A percentile compares a stretch with the other conserved stretches of the same genome.
phyloP scores from a whole-genome alignment of 345 rosid genomes.

The Arabis hirsuta region DNA sequence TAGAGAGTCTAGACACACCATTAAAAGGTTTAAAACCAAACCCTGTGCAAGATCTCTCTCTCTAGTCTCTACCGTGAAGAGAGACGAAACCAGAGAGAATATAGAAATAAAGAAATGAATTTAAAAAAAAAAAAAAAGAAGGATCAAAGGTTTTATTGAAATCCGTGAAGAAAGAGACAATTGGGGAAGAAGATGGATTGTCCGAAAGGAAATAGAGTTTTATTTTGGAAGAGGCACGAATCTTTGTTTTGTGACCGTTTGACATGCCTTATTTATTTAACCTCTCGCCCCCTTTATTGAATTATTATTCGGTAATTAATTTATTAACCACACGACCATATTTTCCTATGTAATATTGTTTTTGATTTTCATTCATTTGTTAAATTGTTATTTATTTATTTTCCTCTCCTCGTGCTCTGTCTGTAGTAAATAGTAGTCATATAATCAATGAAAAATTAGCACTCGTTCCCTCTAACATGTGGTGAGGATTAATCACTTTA shows the following conservation, averaged over 20 bases:
- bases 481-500: neutral
- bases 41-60: neutral
- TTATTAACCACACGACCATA: slow-evolving; percentile 30
- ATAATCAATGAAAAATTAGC: neutral
- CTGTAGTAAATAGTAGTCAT: neutral
- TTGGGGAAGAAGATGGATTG: slow-evolving; percentile 24
- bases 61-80: neutral
- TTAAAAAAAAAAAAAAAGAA: neutral
- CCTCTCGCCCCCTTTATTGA: slow-evolving; percentile 28
- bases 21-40: neutral
- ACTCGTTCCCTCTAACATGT: neutral
- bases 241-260: slow-evolving; percentile 35
- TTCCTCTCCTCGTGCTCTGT: neutral
- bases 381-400: neutral
- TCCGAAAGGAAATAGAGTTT: slow-evolving; percentile 33
- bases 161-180: slow-evolving; percentile 40
- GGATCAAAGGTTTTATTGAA: slow-evolving; percentile 33
- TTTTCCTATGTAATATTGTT: neutral
- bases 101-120: too few species aligned
- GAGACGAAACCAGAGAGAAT: slow-evolving; percentile 15
- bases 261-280: slow-evolving; percentile 40
- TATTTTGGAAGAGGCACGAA: slow-evolving; percentile 25
- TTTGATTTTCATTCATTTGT: neutral
- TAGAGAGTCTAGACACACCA: slow-evolving; percentile 28
- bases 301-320: slow-evolving; percentile 34